These are phyloP conservation scores for Boletellus emodensis DNA, from an alignment of 768 basidiomycete species.

Conservation along the genomic window DNA sequence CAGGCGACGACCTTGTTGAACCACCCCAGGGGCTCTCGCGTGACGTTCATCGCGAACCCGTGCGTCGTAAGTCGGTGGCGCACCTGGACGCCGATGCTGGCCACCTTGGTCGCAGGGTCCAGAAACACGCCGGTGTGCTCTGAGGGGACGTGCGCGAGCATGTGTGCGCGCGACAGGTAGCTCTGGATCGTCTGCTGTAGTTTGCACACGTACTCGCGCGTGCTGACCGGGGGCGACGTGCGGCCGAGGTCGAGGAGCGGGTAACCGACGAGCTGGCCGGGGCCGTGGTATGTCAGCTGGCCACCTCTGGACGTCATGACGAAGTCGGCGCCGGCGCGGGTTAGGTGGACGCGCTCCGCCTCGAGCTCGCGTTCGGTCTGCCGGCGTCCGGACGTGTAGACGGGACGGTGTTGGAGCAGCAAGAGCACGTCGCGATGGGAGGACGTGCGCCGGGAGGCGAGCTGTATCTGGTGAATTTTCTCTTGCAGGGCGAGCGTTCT, in stretches of 20 bases:
- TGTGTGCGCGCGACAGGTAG: constrained; percentile 60
- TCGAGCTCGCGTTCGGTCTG: constrained; percentile 61
- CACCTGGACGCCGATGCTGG: constrained; percentile 95
- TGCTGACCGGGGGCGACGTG: constrained; percentile 64
- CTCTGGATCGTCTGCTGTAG: constrained; percentile 68
- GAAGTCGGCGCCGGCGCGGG: constrained; percentile 81
- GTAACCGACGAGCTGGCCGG: constrained; percentile 96
- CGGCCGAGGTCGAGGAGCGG: constrained; percentile 87
- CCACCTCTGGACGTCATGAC: constrained; percentile 81
- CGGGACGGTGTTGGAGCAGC: constrained; percentile 86
- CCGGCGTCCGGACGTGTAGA: constrained; percentile 91
- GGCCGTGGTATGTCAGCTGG: constrained; percentile 94
- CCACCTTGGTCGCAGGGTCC: constrained; percentile 76
- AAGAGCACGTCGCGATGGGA: constrained; percentile 61
- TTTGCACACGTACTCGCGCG: constrained; percentile 80
- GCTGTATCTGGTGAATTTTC: constrained; percentile 62
- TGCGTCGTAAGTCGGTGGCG: constrained; percentile 92
- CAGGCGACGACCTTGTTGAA: constrained; percentile 89
- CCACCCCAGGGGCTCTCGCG: constrained; percentile 76
- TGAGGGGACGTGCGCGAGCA: constrained; percentile 52
- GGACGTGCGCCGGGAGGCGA: constrained; percentile 47
- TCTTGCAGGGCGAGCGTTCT: constrained; percentile 69
- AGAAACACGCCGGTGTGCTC: constrained; percentile 92
- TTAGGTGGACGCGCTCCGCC: constrained; percentile 62
- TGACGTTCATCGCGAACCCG: constrained; percentile 92